Conservation (phyloP, 2,329 filamentous ascomycete genomes). For the Penicillium sclerotigenum region DNA sequence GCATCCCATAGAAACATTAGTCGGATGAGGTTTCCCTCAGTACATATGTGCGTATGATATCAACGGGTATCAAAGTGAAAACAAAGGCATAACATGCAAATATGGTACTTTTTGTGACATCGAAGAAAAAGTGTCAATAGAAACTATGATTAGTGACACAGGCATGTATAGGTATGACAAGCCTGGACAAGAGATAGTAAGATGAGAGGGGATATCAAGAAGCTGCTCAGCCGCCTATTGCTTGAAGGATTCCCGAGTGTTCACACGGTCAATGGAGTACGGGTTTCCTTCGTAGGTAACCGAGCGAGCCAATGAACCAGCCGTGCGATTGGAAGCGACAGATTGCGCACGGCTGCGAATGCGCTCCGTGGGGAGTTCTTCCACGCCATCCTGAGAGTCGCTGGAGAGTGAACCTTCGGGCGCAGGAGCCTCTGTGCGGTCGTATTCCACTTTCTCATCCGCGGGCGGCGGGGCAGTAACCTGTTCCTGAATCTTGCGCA, state of each 20-base stretch:
- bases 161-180: conserved; percentile 2
- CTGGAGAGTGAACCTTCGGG: conserved; percentile 23
- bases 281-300: conserved; percentile 45
- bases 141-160: conserved; percentile 6
- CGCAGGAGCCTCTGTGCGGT: conserved; percentile 36
- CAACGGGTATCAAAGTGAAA: conserved; percentile 8
- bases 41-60: no score
- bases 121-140: neutral
- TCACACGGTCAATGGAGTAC: conserved; percentile 45
- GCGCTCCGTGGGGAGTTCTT: conserved; percentile 23
- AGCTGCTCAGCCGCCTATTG: neutral
- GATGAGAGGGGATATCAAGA: neutral
- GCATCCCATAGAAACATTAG: conserved; percentile 5
- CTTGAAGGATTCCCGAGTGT: conserved; percentile 41
- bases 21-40: neutral
- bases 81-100: neutral
- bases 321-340: conserved; percentile 28
- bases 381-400: conserved; percentile 24
- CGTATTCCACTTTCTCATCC: conserved; percentile 26
- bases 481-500: conserved; percentile 36
- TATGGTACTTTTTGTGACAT: neutral
- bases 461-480: conserved; percentile 10
- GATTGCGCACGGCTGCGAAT: conserved; percentile 27
- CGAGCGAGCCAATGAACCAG: conserved; percentile 18
- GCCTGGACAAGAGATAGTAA: neutral